A percentile compares a stretch with the other conserved stretches of the same genome.
Conservation (phyloP, 2,329 filamentous ascomycete species). For the Hysterium pulicare region DNA sequence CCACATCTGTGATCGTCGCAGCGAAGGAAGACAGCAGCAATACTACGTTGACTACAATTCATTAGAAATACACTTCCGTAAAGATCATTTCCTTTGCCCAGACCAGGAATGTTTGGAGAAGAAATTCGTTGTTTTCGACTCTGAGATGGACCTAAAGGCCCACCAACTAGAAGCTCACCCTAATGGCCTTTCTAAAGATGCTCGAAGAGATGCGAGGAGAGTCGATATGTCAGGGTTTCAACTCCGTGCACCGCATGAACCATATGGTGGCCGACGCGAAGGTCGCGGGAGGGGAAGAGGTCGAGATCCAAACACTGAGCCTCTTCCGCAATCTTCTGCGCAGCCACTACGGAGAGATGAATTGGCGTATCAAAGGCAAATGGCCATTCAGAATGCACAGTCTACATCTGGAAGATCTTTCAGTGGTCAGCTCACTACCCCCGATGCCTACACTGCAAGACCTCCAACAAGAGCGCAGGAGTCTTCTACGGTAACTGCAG, state of each 20-base stretch:
- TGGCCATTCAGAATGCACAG: slow-evolving; percentile 86
- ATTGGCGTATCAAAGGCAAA: slow-evolving; percentile 84
- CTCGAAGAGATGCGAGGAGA: slow-evolving; percentile 73
- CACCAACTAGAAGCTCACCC: slow-evolving; percentile 86
- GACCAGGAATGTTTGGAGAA: slow-evolving; percentile 90
- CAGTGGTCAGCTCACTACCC: slow-evolving; percentile 73
- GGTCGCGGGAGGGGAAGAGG: slow-evolving; percentile 58
- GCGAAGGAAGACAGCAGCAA: slow-evolving; percentile 66
- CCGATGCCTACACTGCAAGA: slow-evolving; percentile 45
- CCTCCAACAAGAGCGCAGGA: slow-evolving; percentile 40
- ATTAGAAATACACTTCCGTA: slow-evolving; percentile 80
- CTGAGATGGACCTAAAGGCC: slow-evolving; percentile 90
- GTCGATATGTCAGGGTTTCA: slow-evolving; percentile 90
- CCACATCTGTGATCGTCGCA: slow-evolving; percentile 80
- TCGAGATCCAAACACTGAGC: slow-evolving; percentile 82
- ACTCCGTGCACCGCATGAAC: slow-evolving; percentile 67
- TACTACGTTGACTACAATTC: slow-evolving; percentile 89
- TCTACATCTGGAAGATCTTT: slow-evolving; percentile 77
- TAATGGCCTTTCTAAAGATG: slow-evolving; percentile 75
- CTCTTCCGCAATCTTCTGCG: slow-evolving; percentile 70
- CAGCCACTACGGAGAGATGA: slow-evolving; percentile 82
- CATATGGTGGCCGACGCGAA: slow-evolving; percentile 50
- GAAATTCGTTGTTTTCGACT: slow-evolving; percentile 96
- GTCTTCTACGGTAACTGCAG: slow-evolving; percentile 38
- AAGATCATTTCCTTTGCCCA: slow-evolving; percentile 80